Evolutionary conservation across 1,284 basidiomycete species (phyloP), one percentile per base, ranked within the genome.

Genomic region (Ganoderma lucidum): DNA sequence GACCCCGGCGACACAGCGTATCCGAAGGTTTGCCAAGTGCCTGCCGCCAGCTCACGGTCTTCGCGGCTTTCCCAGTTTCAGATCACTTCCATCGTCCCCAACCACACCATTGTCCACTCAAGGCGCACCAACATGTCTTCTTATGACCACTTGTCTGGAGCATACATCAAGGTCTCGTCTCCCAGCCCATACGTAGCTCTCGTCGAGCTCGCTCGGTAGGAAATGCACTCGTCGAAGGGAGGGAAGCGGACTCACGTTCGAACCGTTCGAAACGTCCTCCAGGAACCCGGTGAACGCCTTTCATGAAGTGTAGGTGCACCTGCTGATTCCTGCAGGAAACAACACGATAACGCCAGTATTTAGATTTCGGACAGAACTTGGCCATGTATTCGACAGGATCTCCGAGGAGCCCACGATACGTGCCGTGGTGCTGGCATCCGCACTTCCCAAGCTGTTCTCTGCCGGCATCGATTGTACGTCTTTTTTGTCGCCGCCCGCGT

Each of bases 241-340:
- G 12, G 55, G 41, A 15, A 41, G 30, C 23, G 14, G 51, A 23
- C 41, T 6, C 30, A 23, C 66, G 53, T 23, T 23, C 23, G 23
- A 23, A 23, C 23, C 23, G 23, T 23, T 23, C 23, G 23, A 23
- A 23, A 19, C 12, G 19, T 8, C 58, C 51, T 37, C 41, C 73
- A 94, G 93, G 62, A 80, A 82, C 1, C 93, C 94, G 0, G 90
- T 94, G 28, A 96, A 96, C 76, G 92, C 94, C 0, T 94, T 95
- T 79, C 83, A 85, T 62, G 83, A 86, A 68, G 84, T 87, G 89
- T 91, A 70, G 73, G 83, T 75, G 14, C 17, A 23, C 3, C n/a
- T 10, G 12, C 14, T 35, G 17, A 2, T 42, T 14, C 28, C 6
- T 42, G 17, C 6, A 39, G 37, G 30, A 68, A 30, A 63, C 41